Evolutionary conservation across 164 flowering plant genomes (phyloP), one percentile per base, ranked within the genome.

Genomic region (Annona cherimola): DNA sequence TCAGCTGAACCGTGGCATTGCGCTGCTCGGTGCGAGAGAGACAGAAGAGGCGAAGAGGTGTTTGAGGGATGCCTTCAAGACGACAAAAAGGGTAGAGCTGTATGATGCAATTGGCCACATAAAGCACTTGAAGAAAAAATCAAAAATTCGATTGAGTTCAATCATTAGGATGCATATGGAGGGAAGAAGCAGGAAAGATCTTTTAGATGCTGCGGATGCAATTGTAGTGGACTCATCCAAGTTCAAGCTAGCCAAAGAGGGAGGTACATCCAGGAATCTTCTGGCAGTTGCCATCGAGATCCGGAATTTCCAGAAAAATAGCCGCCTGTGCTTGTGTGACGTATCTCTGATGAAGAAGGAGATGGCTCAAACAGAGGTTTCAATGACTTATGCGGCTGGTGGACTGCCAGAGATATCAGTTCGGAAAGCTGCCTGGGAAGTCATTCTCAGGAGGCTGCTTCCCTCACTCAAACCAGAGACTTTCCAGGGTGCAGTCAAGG

Each of bases 31-130:
- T 20, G 74, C 74, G 1, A 64, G 70, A 50, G 78, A 76, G 60
- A 41, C 71, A 3, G 74, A 71, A 42, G 78, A 71, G 40, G 71
- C 78, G 3, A 71, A 61, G 67, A 76, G 35, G 62, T 66, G 74
- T 14, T 26, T 76, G 41, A 71, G 61, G n/a, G 78, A 76, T 3
- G 78, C 78, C 40, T 71, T 71, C 46, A 76, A 71, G 71, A 76
- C 67, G 71, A 76, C 78, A 26, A 71, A 76, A 39, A 60, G 78
- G 57, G 78, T 76, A 42, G 78, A 76, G 46, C n/a, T 76, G 9
- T 67, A 76, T 70, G 74, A 76, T 66, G 78, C 78, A 45, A 71
- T 76, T 41, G 67, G 50, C n/a, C 74, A 76, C 61, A 44, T 76
- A 74, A 76, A 76, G 68, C 74, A 66, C 54, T 42, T 71, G 71